Percentiles rank a stretch among this genome's conserved stretches.
Conservation (phyloP, 139 green algal genomes). For the Chlorella sp. region DNA sequence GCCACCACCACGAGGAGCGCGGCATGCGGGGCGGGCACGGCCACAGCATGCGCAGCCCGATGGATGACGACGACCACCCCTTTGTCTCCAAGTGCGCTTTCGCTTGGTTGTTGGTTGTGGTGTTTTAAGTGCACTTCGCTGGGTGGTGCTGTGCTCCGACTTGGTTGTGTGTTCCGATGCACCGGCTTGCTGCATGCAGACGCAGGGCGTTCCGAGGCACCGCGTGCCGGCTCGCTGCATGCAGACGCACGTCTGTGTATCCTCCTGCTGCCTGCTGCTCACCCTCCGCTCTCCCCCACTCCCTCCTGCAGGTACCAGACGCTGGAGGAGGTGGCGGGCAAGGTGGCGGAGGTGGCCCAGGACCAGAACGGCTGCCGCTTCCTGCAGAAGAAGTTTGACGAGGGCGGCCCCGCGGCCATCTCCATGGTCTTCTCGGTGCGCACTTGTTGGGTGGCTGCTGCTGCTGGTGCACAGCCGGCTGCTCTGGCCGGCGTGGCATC, state of each 20-base stretch:
- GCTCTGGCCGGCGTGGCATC: not conserved
- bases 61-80: conserved; percentile 28
- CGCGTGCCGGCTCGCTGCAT: too few relatives aligned
- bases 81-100: conserved; percentile 30
- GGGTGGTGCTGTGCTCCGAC: too few relatives aligned
- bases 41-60: conserved; percentile 3
- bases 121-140: too few relatives aligned
- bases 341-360: conserved; percentile 88
- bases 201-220: too few relatives aligned
- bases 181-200: too few relatives aligned
- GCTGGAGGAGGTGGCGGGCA: conserved; percentile 66
- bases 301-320: conserved; percentile 59
- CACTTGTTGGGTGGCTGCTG: not conserved
- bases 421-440: conserved; percentile 72
- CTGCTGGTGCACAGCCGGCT: not conserved
- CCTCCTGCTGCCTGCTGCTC: not conserved
- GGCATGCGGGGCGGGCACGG: conserved; percentile 5
- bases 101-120: not conserved
- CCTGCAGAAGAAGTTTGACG: conserved; percentile 98
- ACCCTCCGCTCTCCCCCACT: not conserved
- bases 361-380: conserved; percentile 99
- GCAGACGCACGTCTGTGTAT: too few relatives aligned
- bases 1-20: conserved; percentile 25
- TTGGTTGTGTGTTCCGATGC: too few relatives aligned
- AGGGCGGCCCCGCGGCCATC: conserved; percentile 86